Evolutionary conservation across 768 basidiomycete species (phyloP).

Genomic region (Serendipita sp.): DNA sequence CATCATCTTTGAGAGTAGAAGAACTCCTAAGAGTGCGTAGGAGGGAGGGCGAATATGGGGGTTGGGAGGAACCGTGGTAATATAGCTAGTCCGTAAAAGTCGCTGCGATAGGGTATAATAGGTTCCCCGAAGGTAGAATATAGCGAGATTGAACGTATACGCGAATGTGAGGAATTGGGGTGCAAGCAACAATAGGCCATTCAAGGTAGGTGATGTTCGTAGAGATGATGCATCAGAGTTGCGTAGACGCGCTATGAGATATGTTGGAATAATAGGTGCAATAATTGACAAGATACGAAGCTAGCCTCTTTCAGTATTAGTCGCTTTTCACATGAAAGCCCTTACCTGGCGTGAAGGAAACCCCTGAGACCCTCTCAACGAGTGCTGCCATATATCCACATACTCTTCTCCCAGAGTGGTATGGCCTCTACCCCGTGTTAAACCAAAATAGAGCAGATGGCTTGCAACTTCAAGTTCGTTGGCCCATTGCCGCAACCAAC

Average conservation of each 20-base stretch:
- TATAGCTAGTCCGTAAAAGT: constrained; percentile 37
- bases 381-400: constrained; percentile 66
- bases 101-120: constrained; percentile 62
- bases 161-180: constrained; percentile 35
- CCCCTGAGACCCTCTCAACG: constrained; percentile 21
- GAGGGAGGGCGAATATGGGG: constrained; percentile 64
- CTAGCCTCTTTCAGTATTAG: neutral
- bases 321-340: neutral
- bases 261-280: constrained; percentile 48
- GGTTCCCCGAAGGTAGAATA: constrained; percentile 65
- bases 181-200: constrained; percentile 18
- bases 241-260: constrained; percentile 31
- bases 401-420: constrained; percentile 84
- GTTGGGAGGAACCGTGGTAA: constrained; percentile 56
- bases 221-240: constrained; percentile 14
- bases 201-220: neutral
- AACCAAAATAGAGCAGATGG: constrained; percentile 53
- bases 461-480: constrained; percentile 57
- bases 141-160: constrained; percentile 57
- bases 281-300: constrained; percentile 40
- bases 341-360: constrained; percentile 27
- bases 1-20: constrained; percentile 24
- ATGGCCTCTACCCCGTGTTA: constrained; percentile 60
- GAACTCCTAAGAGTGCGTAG: constrained; percentile 67
- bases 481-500: constrained; percentile 66